phyloP scores from a whole-genome alignment of 2,329 filamentous ascomycete species.

The Diaporthe amygdali region DNA sequence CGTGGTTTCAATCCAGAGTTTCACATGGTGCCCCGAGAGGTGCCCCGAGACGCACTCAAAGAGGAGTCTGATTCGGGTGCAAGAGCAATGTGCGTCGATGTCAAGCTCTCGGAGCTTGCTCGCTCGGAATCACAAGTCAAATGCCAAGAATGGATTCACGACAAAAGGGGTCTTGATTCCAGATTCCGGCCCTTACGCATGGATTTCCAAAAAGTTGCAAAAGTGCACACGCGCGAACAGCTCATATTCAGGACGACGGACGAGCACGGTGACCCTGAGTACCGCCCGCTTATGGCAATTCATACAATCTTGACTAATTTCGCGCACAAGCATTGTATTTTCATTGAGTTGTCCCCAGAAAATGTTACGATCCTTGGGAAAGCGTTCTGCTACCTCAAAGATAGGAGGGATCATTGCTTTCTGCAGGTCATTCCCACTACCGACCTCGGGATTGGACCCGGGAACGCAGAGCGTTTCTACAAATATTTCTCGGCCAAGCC shows the following conservation, averaged over 20 bases:
- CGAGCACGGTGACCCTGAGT: not conserved
- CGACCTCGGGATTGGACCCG: no score
- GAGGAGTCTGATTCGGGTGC: not conserved
- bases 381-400: conserved; percentile 14
- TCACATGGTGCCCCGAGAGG: not conserved
- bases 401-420: not conserved
- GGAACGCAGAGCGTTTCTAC: no score
- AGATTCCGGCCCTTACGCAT: not conserved
- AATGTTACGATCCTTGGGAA: not conserved
- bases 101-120: not conserved
- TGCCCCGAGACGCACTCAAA: no score
- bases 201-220: no score
- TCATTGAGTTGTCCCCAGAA: not conserved
- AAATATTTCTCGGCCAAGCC: no score
- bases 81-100: not conserved
- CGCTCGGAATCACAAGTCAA: not conserved
- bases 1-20: not conserved
- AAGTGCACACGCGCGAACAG: not conserved
- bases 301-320: not conserved
- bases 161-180: not conserved
- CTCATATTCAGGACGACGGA: not conserved
- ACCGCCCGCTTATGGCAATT: not conserved
- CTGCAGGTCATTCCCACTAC: no score
- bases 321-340: not conserved
- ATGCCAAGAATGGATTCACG: not conserved